Evolutionary conservation across 345 rosid genomes (phyloP), one percentile per base, ranked within the genome.

Genomic region (Trapa incisa): DNA sequence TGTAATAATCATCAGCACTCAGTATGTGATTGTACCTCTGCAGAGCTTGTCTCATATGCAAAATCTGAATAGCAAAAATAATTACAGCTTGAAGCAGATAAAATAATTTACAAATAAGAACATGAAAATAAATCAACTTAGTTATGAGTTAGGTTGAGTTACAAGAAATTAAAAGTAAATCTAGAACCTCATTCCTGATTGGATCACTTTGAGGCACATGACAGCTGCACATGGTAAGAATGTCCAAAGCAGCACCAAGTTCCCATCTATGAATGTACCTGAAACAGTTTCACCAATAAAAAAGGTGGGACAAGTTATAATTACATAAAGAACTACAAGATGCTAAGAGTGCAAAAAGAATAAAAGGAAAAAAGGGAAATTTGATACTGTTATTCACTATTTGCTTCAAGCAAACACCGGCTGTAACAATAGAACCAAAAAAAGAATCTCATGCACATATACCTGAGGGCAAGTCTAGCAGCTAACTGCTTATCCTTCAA

Each of bases 161-260:
- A 41, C 7, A 41, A 68, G 29, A 17, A 72, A 68, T 74, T 48
- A 53, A 22, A 22, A 61, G 52, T 39, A 43, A 71, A 78, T 67
- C 42, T 45, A 64, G 64, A 43, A 93, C 98, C 96, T 93, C 91
- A 75, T 69, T 73, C 68, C 84, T 85, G 60, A 83, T 39, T 53
- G 85, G 86, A 78, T 93, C 88, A 12, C 75, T 76, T 67, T 82
- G 81, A 68, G 80, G 73, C 68, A 90, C 85, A 82, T 93, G 97
- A 74, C 96, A 93, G 75, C 97, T 78, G 84, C 97, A 93, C 98
- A 93, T 93, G 64, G 98, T 90, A 71, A 90, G 96, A 76, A 90
- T 92, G 76, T 93, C 95, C 75, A 93, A 74, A 53, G 92, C 97
- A 38, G 94, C 90, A 76, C 88, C 82, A 61, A 88, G 96, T 77